Conservation (phyloP, 495 filamentous ascomycete genomes). For the Beverwykella pulmonaria region DNA sequence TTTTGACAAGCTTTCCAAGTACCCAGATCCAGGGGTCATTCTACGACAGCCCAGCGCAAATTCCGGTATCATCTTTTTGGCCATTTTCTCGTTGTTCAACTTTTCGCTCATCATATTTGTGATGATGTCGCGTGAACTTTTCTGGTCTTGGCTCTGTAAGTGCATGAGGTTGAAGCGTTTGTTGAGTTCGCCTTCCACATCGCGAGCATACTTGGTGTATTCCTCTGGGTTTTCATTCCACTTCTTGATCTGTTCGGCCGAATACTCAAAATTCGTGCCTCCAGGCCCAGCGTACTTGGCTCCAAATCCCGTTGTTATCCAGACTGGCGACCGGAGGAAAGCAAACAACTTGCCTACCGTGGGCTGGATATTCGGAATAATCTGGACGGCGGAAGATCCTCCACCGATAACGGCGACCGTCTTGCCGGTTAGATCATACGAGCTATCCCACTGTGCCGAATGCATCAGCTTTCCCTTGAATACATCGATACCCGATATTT, state of each 20-base stretch:
- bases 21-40: constrained; percentile 15
- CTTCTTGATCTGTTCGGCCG: constrained; percentile 2
- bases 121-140: constrained; percentile 12
- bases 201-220: constrained; percentile 11
- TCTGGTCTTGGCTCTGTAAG: constrained; percentile 10
- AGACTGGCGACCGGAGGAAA: constrained; percentile 15
- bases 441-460: constrained; percentile 15
- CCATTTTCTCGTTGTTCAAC: constrained; percentile 5
- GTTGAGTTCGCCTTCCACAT: constrained; percentile 23
- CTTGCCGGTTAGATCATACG: constrained; percentile 19
- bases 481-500: constrained; percentile 11
- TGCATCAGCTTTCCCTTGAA: constrained; percentile 23
- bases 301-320: constrained; percentile 23
- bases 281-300: constrained; percentile 24
- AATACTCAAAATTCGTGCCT: constrained; percentile 22
- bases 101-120: constrained; percentile 12
- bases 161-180: constrained; percentile 26
- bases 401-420: constrained; percentile 23
- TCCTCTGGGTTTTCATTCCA: constrained; percentile 14
- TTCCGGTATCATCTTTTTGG: constrained; percentile 19
- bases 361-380: constrained; percentile 18
- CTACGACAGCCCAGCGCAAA: constrained; percentile 14
- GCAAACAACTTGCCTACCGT: constrained; percentile 16
- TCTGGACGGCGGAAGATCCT: constrained; percentile 15
- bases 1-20: constrained; percentile 14